Percentiles rank a stretch among this genome's conserved stretches.
Evolutionary conservation across 768 basidiomycete genomes (phyloP).

Genomic region (Lactarius tabidus): DNA sequence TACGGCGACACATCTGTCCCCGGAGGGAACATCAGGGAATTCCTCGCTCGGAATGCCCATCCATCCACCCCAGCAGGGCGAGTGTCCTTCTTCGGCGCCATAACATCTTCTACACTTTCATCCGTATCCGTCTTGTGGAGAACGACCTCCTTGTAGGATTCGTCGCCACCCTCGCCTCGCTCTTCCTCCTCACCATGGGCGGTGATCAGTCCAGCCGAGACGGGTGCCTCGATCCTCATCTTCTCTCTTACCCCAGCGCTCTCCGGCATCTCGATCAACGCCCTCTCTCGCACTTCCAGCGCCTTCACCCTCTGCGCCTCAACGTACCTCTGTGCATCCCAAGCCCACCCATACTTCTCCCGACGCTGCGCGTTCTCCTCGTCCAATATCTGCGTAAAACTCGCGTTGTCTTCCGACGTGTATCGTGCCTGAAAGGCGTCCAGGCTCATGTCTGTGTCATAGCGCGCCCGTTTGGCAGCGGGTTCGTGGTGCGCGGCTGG

Average conservation of each 20-base stretch:
- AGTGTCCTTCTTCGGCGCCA: slow-evolving; percentile 76
- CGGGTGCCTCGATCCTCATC: slow-evolving; percentile 59
- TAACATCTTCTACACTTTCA: slow-evolving; percentile 52
- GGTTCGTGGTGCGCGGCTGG: slow-evolving; percentile 46
- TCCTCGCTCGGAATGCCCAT: slow-evolving; percentile 87
- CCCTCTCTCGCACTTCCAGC: slow-evolving; percentile 61
- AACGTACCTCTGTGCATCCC: slow-evolving; percentile 83
- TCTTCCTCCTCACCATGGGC: slow-evolving; percentile 28
- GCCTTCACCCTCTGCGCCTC: slow-evolving; percentile 61
- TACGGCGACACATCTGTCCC: slow-evolving; percentile 87
- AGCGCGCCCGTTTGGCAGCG: slow-evolving; percentile 52
- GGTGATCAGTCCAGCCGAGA: slow-evolving; percentile 51
- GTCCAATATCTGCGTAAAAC: slow-evolving; percentile 88
- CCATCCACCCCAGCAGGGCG: slow-evolving; percentile 70
- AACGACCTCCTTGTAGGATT: slow-evolving; percentile 29
- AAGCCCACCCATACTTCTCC: slow-evolving; percentile 89
- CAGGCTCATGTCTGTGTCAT: slow-evolving; percentile 60
- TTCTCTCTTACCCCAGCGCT: slow-evolving; percentile 57
- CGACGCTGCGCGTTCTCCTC: slow-evolving; percentile 81
- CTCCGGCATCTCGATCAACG: slow-evolving; percentile 59
- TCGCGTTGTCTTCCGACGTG: slow-evolving; percentile 97
- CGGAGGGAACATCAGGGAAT: slow-evolving; percentile 92
- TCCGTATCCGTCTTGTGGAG: slow-evolving; percentile 22
- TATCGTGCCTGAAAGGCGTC: slow-evolving; percentile 88
- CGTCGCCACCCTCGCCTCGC: slow-evolving; percentile 27